Evolutionary conservation across 495 filamentous ascomycete species (phyloP).

Genomic region (Xylaria nigripes): DNA sequence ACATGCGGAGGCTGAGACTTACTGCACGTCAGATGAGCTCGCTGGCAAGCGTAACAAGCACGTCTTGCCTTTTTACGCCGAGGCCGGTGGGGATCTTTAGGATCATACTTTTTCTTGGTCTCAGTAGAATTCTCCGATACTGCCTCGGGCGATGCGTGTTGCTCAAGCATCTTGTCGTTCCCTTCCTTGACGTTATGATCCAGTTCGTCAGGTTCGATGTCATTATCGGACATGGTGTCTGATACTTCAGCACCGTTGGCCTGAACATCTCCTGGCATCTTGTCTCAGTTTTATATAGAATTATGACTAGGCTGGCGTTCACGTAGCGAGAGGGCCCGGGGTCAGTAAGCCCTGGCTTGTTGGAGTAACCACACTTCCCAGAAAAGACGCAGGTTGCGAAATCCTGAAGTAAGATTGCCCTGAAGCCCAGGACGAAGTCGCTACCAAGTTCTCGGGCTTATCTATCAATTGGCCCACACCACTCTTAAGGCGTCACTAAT

Average conservation of each 20-base stretch:
- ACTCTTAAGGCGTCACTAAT: conserved; percentile 14
- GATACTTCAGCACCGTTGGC: conserved; percentile 42
- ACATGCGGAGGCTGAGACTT: conserved; percentile 40
- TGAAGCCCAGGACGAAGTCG: conserved; percentile 11
- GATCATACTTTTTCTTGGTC: conserved; percentile 55
- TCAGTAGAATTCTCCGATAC: conserved; percentile 36
- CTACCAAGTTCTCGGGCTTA: conserved; percentile 7
- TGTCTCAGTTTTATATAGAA: conserved; percentile 40
- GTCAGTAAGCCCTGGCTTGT: conserved; percentile 31
- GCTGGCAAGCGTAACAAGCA: conserved; percentile 93
- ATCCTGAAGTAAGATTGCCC: conserved; percentile 19
- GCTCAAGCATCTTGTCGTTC: conserved; percentile 53
- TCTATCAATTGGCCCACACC: conserved; percentile 18
- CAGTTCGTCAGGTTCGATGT: conserved; percentile 29
- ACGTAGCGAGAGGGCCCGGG: conserved; percentile 20
- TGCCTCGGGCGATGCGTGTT: conserved; percentile 36
- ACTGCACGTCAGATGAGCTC: conserved; percentile 97
- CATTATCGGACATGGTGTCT: conserved; percentile 47
- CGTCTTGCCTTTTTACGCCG: conserved; percentile 91
- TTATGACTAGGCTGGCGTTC: background rate
- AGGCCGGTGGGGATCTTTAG: conserved; percentile 80
- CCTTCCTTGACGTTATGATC: conserved; percentile 38
- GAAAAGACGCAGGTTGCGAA: conserved; percentile 22
- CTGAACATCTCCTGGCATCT: conserved; percentile 39
- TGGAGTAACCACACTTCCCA: conserved; percentile 29